Evolutionary conservation across 106 monocot species (phyloP).

Genomic region (Cymbidium sinense): DNA sequence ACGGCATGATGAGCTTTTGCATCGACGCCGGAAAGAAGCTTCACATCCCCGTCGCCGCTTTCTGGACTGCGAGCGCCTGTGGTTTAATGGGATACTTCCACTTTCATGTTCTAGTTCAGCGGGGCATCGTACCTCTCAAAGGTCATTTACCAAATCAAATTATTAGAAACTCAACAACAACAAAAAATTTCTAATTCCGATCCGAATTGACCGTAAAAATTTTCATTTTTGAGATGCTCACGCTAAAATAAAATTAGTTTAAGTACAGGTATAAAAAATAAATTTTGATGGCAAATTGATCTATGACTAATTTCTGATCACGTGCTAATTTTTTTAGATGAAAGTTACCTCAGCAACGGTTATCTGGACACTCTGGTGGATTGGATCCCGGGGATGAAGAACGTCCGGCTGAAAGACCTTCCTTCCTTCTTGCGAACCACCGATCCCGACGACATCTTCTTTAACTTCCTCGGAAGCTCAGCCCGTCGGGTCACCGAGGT

Average conservation of each 20-base stretch:
- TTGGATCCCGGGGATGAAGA: constrained; percentile 36
- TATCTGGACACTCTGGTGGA: constrained; percentile 35
- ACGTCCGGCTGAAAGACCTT: constrained; percentile 35
- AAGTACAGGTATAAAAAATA: too few species aligned
- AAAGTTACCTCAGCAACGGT: constrained; percentile 24
- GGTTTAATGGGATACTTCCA: constrained; percentile 18
- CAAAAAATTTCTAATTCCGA: too few species aligned
- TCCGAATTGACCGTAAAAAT: too few species aligned
- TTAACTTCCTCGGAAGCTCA: constrained; percentile 17
- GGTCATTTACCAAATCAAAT: background rate
- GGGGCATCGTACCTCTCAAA: constrained; percentile 16
- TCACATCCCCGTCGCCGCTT: constrained; percentile 5
- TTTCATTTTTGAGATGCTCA: too few species aligned
- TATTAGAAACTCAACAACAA: too few species aligned
- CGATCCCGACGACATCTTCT: constrained; percentile 21
- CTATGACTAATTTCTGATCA: too few species aligned
- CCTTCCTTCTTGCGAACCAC: constrained; percentile 36
- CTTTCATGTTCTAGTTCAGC: background rate
- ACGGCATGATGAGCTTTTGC: constrained; percentile 25
- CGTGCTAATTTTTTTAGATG: constrained; percentile 17
- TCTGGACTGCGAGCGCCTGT: constrained; percentile 25
- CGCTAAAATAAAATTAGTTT: too few species aligned
- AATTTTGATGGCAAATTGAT: background rate
- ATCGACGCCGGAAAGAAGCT: constrained; percentile 10
- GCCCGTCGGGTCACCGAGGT: constrained; percentile 5